Conservation (phyloP, 805 yeast genomes). For the Cyberlindnera mississippiensis region DNA sequence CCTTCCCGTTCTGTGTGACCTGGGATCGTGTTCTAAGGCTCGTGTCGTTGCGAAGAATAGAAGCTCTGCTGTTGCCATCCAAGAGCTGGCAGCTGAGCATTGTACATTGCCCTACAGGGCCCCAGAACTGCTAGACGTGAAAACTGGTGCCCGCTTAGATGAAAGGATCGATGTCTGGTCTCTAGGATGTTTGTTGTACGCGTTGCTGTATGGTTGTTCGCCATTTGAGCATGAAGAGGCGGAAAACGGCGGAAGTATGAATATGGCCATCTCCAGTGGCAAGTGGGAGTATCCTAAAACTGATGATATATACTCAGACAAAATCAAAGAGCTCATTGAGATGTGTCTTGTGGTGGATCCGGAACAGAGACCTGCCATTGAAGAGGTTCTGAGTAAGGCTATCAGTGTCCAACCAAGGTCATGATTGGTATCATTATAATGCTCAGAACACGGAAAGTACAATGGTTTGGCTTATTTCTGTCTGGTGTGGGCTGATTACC, state of each 20-base stretch:
- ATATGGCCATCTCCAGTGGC: slow-evolving; percentile 66
- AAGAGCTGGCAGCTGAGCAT: slow-evolving; percentile 79
- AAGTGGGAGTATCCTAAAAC: slow-evolving; percentile 34
- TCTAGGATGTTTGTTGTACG: slow-evolving; percentile 77
- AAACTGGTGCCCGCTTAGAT: slow-evolving; percentile 57
- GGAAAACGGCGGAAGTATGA: slow-evolving; percentile 77
- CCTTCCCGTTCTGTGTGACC: slow-evolving; percentile 73
- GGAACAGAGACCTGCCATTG: slow-evolving; percentile 56
- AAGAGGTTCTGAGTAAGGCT: slow-evolving; percentile 49
- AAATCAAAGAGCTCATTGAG: slow-evolving; percentile 51
- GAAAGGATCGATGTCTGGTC: slow-evolving; percentile 91
- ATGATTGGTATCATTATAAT: neutral
- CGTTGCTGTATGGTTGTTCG: slow-evolving; percentile 71
- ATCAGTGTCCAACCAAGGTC: slow-evolving; percentile 34
- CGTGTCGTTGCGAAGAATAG: slow-evolving; percentile 50
- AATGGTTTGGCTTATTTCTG: neutral
- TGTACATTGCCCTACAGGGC: slow-evolving; percentile 87
- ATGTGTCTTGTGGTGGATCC: slow-evolving; percentile 65
- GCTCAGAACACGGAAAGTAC: neutral
- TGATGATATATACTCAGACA: slow-evolving; percentile 42
- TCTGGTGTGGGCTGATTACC: too few relatives aligned
- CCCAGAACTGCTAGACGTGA: slow-evolving; percentile 82
- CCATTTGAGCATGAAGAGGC: slow-evolving; percentile 86
- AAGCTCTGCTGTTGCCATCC: slow-evolving; percentile 69
- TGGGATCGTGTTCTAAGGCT: slow-evolving; percentile 76